Base-by-base conservation (phyloP, 1,284 basidiomycete species). In the Coniophora puteana region DNA sequence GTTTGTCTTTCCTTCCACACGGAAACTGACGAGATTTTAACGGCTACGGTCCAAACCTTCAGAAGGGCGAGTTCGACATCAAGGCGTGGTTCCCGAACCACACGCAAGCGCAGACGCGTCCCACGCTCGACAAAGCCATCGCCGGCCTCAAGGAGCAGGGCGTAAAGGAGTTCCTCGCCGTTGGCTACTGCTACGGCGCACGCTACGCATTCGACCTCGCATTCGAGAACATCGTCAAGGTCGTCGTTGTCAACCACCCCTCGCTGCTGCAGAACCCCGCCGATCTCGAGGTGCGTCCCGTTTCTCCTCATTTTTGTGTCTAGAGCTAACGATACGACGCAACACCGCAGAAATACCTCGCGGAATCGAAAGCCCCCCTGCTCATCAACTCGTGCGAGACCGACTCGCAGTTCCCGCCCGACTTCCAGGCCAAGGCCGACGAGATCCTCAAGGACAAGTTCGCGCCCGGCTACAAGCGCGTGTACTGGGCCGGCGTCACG, bases 371-470 rank as follows among this genome's bases (percentile, higher is more conserved):
- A 31, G 55, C 61, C 3, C 71, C 71, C 8, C 60, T 72, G 11
- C 44, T 74, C 38, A 68, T 72, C 50, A 73, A 72, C 52, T 63
- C 63, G 38, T 71, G 71, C 46, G 57, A 62, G 39, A 20, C 43
- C 3, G 70, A 72, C 44, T 2, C 12, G 6, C 25, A 25, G 40
- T 72, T 71, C 57, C 59, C 66, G 3, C 5, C 0, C 0, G 58
- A 55, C 11, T 18, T 50, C 2, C 63, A 66, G 43, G 46, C 40
- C 1, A 21, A 47, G 11, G 66, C 68, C 2, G 71, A 74, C 29
- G 50, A 58, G 22, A 60, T 76, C 36, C 55, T 78, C 20, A 69
- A 65, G 11, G 60, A 66, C 13, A 57, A 63, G 37, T 62, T 61
- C 22, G 56, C 61, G 5, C 65, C 63, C 1, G 66, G 71, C 0